Evolutionary conservation across 257 asterid species (phyloP).

Genomic region (Sherardia arvensis): DNA sequence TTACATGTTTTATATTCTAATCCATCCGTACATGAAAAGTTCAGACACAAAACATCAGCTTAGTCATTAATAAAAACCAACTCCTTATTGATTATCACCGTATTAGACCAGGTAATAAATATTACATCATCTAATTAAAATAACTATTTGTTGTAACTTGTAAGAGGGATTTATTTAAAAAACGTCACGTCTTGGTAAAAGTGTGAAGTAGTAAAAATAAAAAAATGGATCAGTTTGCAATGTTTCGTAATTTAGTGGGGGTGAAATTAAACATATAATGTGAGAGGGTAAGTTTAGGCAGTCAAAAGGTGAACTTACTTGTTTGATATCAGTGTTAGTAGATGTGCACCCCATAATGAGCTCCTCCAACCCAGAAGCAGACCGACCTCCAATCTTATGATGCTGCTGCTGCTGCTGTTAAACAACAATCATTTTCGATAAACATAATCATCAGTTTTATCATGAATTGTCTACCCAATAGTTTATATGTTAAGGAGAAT

Average conservation of each 20-base stretch:
- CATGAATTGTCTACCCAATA: slow-evolving; percentile 67
- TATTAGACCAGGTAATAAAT: too few relatives aligned
- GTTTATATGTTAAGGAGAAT: too few relatives aligned
- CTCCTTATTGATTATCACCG: neutral
- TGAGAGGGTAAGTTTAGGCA: neutral
- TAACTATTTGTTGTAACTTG: neutral
- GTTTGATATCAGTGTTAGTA: slow-evolving; percentile 54
- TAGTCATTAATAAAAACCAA: neutral
- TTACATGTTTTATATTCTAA: neutral
- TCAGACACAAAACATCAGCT: neutral
- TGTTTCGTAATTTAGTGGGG: too few relatives aligned
- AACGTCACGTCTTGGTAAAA: neutral
- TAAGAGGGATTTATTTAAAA: neutral
- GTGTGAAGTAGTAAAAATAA: neutral
- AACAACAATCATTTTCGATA: slow-evolving; percentile 19
- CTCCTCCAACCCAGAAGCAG: slow-evolving; percentile 95
- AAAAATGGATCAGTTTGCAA: neutral
- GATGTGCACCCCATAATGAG: slow-evolving; percentile 97
- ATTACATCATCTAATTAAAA: too few relatives aligned
- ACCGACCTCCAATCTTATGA: slow-evolving; percentile 67
- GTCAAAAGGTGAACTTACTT: slow-evolving; percentile 43
- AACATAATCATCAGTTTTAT: slow-evolving; percentile 54
- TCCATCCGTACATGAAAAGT: neutral
- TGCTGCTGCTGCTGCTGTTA: slow-evolving; percentile 49
- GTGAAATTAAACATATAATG: too few relatives aligned